Base-by-base conservation (phyloP, 1,284 basidiomycete genomes). In the Limonomyces culmigenus region DNA sequence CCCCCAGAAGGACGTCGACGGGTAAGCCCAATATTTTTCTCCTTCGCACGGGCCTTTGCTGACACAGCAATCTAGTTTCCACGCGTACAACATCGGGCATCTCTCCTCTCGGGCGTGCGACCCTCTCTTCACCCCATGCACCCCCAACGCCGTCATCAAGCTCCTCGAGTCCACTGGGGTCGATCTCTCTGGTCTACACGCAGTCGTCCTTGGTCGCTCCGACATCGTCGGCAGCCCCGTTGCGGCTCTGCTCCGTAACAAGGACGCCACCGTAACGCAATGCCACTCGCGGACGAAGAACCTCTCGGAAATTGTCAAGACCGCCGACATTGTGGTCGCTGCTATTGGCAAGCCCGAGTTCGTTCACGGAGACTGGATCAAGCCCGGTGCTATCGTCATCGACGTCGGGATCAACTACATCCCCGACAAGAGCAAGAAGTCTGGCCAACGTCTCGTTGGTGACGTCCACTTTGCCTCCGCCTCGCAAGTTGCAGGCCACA, bases 211-310 rank as follows among this genome's bases (percentile, higher is more conserved):
- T 38, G 95, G 95, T 40, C 80, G 95, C 45, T 92, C 86, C 52
- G 95, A 99, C 55, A 98, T 98, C 48, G 95, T 98, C 42, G 95
- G 95, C 39, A 95, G 78, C 49, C 95, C 95, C 23, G 91, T 97
- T 39, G 76, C 80, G 21, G 80, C 86, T 19, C 77, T 99, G 63
- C 68, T 99, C 38, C 71, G 89, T 47, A 81, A 79, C 54, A 73
- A 73, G 43, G 85, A 98, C 53, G 92, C 92, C 19, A 99, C 95
- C 23, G 91, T 98, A 45, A 98, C 92, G 19, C 93, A 97, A 57
- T 95, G 92, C 53, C 95, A 99, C 59, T 91, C 87, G 47, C 70
- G 74, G 36, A 95, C 92, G 34, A 70, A 73, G 53, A 73, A 91
- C 51, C 62, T 98, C 29, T 70, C 80, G 42, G 62, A 68, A 27